Percentiles rank a stretch among this genome's conserved stretches.
Conservation (phyloP, 805 yeast genomes). For the Clavispora santaluciae region DNA sequence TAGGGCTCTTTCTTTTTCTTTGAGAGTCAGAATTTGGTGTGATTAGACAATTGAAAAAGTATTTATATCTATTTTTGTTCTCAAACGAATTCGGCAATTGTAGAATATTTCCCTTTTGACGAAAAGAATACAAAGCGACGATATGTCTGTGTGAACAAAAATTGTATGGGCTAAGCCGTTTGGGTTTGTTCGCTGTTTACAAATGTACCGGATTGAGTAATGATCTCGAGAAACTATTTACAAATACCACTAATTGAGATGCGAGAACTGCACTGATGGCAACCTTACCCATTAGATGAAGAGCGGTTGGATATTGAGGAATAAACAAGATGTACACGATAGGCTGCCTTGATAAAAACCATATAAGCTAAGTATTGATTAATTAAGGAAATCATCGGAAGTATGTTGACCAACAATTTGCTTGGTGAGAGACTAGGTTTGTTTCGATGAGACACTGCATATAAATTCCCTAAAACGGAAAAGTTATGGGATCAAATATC, state of each 20-base stretch:
- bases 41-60: neutral
- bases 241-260: constrained; percentile 13
- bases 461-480: neutral
- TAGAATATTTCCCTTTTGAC: constrained; percentile 15
- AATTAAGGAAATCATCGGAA: too few relatives aligned
- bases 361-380: too few relatives aligned
- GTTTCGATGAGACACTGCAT: neutral
- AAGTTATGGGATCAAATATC: neutral
- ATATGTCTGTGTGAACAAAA: constrained; percentile 2
- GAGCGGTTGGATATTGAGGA: neutral
- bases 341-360: too few relatives aligned
- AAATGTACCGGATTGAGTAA: constrained; percentile 14
- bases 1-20: neutral
- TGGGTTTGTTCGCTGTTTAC: constrained; percentile 13
- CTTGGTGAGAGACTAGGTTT: neutral
- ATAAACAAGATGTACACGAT: too few relatives aligned
- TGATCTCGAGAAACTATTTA: constrained; percentile 12
- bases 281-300: neutral
- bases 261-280: neutral
- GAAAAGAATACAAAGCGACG: constrained; percentile 7
- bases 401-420: too few relatives aligned
- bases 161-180: constrained; percentile 3
- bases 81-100: constrained; percentile 3
- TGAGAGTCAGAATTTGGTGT: neutral
- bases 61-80: constrained; percentile 1